Base-by-base conservation (phyloP, 176 grass and related monocot genomes). In the Oryza meyeriana region DNA sequence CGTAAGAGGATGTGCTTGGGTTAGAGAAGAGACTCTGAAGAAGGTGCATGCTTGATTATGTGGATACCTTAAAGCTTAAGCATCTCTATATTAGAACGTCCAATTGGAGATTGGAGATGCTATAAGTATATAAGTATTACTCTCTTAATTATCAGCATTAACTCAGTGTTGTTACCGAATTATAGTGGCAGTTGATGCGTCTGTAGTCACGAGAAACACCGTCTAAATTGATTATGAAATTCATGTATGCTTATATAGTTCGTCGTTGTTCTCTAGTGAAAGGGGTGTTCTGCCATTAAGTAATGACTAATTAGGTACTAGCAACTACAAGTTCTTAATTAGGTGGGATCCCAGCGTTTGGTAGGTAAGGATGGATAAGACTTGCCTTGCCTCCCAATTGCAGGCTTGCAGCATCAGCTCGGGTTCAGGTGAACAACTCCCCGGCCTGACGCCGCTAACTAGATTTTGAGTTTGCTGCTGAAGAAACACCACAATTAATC, bases 321-420 rank as follows among this genome's bases (percentile, higher is more conserved):
- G 61, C 10, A 39, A 34, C n/a, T 24, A 1, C 30, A 3, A 45
- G 28, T 72, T 73, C 6, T 44, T 20, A 59, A 74, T 25, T 72
- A 11, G 48, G 61, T 87, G 72, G 68, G 2, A 67, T 59, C 66
- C 75, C 57, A 81, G 11, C 33, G 55, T 52, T 70, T 59, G 84
- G 84, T 93, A 65, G 91, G 88, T 93, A 79, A 88, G 77, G 79
- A 82, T 73, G 61, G 80, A 24, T 30, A 33, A 5, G 42, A 74
- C 36, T 13, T 22, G 44, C 62, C 44, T n/a, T 22, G n/a, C n/a
- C 30, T 40, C 11, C n/a, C 70, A 31, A 59, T 25, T 13, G 55
- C 55, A 22, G 64, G 20, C 24, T 25, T 13, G 55, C 55, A 22
- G 64, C 42, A 47, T 66, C 72, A 34, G 17, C 31, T 73, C 42